phyloP scores from a whole-genome alignment of 495 filamentous ascomycete species.

The Penicillium ochrochloron region DNA sequence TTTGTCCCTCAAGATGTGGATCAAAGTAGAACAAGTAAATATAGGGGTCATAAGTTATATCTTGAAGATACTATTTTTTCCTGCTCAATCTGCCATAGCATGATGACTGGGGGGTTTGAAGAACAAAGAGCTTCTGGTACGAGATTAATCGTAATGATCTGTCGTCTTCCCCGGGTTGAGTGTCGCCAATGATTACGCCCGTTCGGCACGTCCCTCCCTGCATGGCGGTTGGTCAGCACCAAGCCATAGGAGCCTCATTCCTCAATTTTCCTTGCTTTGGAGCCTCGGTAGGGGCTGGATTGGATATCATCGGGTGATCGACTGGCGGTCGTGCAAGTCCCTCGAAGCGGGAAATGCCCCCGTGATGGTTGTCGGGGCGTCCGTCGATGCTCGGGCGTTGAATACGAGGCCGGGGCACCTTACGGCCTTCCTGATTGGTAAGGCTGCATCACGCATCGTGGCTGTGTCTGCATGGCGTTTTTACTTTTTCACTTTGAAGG shows the following conservation, averaged over 20 bases:
- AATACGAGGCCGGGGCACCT: conserved; percentile 27
- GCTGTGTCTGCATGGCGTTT: conserved; percentile 21
- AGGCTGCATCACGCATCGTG: conserved; percentile 19
- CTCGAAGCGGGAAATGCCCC: conserved; percentile 15
- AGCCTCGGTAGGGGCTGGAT: conserved; percentile 16
- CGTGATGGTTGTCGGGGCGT: conserved; percentile 18
- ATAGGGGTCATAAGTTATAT: conserved; percentile 2
- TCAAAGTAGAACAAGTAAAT: conserved; percentile 11
- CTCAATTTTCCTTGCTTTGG: conserved; percentile 15
- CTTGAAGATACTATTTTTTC: not conserved
- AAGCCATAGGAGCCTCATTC: conserved; percentile 26
- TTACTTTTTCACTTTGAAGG: not conserved
- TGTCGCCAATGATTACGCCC: not conserved
- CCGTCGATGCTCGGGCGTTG: conserved; percentile 18
- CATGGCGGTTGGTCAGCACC: conserved; percentile 24
- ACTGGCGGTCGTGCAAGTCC: not conserved
- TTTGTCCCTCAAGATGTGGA: conserved; percentile 14
- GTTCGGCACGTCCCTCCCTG: conserved; percentile 8
- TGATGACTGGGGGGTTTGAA: not conserved
- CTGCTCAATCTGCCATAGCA: conserved; percentile 2
- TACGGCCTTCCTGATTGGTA: conserved; percentile 21
- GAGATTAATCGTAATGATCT: not conserved
- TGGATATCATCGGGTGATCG: not conserved
- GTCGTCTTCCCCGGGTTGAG: conserved; percentile 9
- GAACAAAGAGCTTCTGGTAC: conserved; percentile 4